A percentile compares a stretch with the other conserved stretches of the same genome.
Conservation (phyloP, 169 alveolate species). For the Eimeria praecox region DNA sequence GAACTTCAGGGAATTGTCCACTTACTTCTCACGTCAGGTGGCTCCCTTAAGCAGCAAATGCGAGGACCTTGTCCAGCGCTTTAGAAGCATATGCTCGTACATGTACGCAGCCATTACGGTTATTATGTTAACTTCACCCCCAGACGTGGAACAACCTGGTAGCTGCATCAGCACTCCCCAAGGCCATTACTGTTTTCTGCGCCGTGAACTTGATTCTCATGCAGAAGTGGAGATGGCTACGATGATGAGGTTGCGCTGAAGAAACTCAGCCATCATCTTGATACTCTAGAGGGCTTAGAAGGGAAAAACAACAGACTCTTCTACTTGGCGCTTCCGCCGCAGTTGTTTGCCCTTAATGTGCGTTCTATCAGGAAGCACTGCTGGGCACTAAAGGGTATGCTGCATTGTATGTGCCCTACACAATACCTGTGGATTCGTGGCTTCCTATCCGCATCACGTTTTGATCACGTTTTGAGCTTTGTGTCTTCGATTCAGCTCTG, state of each 20-base stretch:
- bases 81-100: slow-evolving; percentile 68
- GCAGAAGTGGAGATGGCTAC: slow-evolving; percentile 76
- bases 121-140: background rate
- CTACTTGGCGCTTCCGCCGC: slow-evolving; percentile 88
- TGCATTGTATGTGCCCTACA: slow-evolving; percentile 12
- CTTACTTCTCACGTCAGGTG: slow-evolving; percentile 66
- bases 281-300: slow-evolving; percentile 28
- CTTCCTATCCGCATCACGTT: background rate
- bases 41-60: slow-evolving; percentile 63
- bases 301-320: slow-evolving; percentile 78
- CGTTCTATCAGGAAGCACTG: slow-evolving; percentile 68
- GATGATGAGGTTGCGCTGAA: slow-evolving; percentile 40
- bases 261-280: slow-evolving; percentile 50
- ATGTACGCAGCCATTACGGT: slow-evolving; percentile 27
- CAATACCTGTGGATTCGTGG: background rate
- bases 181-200: background rate
- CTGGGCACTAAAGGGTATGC: slow-evolving; percentile 70
- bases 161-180: slow-evolving; percentile 1
- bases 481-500: background rate
- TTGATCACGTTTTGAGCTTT: background rate
- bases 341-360: slow-evolving; percentile 78
- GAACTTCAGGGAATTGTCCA: slow-evolving; percentile 49
- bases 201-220: slow-evolving; percentile 4
- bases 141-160: background rate
- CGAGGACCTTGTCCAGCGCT: slow-evolving; percentile 71